Evolutionary conservation across 805 yeast species (phyloP).

Genomic region (Geotrichum ghanense): DNA sequence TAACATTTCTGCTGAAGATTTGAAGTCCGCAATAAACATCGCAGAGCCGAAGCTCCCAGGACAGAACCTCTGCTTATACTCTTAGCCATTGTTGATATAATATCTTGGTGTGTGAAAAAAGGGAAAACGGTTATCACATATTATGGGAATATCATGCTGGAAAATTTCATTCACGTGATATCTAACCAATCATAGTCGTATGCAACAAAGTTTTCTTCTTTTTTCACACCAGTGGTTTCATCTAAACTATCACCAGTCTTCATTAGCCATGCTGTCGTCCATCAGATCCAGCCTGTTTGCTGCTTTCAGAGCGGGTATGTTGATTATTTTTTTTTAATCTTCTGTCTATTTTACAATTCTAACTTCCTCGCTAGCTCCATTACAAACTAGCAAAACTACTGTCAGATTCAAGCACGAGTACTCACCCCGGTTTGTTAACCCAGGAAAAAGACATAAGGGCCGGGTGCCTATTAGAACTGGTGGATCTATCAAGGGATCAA

Average conservation of each 20-base stretch:
- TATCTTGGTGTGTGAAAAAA: too few species aligned
- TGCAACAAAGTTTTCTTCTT: too few species aligned
- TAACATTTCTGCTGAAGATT: too few species aligned
- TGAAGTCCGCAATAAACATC: too few species aligned
- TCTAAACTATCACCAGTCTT: too few species aligned
- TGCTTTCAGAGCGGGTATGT: not conserved
- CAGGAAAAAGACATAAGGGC: conserved; percentile 81
- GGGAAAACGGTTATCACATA: too few species aligned
- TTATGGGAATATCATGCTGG: too few species aligned
- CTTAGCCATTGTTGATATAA: not conserved
- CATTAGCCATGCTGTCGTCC: not conserved
- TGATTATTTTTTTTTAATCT: not conserved
- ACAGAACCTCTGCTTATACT: not conserved
- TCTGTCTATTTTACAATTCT: too few species aligned
- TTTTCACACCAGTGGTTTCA: too few species aligned
- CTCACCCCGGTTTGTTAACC: conserved; percentile 53
- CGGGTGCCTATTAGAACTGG: conserved; percentile 91
- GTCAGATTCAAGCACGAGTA: conserved; percentile 20
- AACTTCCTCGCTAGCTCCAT: not conserved
- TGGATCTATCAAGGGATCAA: conserved; percentile 83
- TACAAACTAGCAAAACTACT: not conserved
- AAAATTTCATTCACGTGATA: not conserved
- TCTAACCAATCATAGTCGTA: not conserved
- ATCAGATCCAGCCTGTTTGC: not conserved
- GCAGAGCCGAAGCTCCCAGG: too few species aligned